phyloP scores from a whole-genome alignment of 2,329 filamentous ascomycete genomes.

The Coleophoma crateriformis region DNA sequence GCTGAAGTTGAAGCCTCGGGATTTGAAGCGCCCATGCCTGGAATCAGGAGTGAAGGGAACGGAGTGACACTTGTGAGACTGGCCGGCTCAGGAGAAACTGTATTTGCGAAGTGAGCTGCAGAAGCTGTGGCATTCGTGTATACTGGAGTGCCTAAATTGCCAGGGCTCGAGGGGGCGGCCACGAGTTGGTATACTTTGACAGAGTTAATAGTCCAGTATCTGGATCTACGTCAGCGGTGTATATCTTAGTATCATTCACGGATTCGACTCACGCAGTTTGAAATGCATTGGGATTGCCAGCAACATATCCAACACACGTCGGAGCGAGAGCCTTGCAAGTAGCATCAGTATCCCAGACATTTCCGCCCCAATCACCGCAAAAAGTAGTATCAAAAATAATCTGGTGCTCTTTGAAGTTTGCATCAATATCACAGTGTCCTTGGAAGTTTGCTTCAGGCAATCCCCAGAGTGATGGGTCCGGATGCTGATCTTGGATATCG shows the following conservation, averaged over 20 bases:
- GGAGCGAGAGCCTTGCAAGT: conserved; percentile 48
- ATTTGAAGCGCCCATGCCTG: not conserved
- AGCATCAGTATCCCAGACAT: conserved; percentile 26
- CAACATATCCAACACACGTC: conserved; percentile 68
- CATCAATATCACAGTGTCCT: conserved; percentile 61
- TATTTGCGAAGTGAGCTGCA: not conserved
- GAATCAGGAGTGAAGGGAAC: not conserved
- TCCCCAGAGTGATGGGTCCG: conserved; percentile 63
- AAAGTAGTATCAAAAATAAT: conserved; percentile 79
- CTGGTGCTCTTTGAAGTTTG: conserved; percentile 63
- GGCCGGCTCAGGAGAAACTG: not conserved
- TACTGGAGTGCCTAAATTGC: not conserved
- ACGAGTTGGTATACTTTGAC: not conserved
- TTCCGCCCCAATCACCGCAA: conserved; percentile 80
- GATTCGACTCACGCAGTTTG: conserved; percentile 48
- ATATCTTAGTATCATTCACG: not conserved
- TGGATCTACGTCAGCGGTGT: not conserved
- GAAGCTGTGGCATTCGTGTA: not conserved
- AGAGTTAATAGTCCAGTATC: not conserved
- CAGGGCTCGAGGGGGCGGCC: not conserved
- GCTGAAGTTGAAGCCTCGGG: not conserved
- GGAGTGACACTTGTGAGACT: not conserved
- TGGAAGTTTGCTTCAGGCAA: conserved; percentile 55
- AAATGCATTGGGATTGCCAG: conserved; percentile 63
- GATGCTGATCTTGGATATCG: conserved; percentile 50